These are phyloP conservation scores for Pseudocercospora macadamiae DNA, from an alignment of 2,329 filamentous ascomycete genomes.

Conservation along the genomic window DNA sequence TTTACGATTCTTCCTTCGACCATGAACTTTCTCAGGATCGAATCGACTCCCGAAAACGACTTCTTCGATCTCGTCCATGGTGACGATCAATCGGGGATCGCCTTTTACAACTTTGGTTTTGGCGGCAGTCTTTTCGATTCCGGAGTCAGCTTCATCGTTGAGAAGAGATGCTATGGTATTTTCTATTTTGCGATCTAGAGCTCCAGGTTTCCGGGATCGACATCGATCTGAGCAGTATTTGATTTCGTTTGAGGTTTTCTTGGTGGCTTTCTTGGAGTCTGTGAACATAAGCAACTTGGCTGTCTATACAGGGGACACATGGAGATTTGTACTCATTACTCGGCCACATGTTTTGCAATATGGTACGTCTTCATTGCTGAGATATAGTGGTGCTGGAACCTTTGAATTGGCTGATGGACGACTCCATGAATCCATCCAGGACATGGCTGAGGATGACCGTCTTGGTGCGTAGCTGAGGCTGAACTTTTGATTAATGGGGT, in stretches of 20 bases:
- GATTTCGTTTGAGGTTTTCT: conserved; percentile 39
- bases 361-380: conserved; percentile 52
- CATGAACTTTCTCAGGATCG: conserved; percentile 52
- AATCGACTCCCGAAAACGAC: conserved; percentile 52
- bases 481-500: no score
- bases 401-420: conserved; percentile 29
- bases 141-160: conserved; percentile 37
- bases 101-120: conserved; percentile 31
- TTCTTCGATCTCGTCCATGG: conserved; percentile 55
- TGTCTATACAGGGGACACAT: not conserved
- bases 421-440: conserved; percentile 53
- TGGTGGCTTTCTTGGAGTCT: conserved; percentile 26
- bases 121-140: conserved; percentile 38
- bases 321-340: conserved; percentile 48
- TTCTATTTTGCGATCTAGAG: conserved; percentile 57
- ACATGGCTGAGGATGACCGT: conserved; percentile 40
- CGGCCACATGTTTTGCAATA: conserved; percentile 63
- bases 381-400: conserved; percentile 47
- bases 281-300: not conserved
- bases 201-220: conserved; percentile 49
- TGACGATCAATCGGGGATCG: conserved; percentile 48
- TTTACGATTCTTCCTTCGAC: conserved; percentile 51
- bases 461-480: not conserved
- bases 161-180: conserved; percentile 50
- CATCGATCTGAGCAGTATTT: conserved; percentile 64